phyloP scores from a whole-genome alignment of 176 grass and related monocot genomes.

The Carex cristatella region DNA sequence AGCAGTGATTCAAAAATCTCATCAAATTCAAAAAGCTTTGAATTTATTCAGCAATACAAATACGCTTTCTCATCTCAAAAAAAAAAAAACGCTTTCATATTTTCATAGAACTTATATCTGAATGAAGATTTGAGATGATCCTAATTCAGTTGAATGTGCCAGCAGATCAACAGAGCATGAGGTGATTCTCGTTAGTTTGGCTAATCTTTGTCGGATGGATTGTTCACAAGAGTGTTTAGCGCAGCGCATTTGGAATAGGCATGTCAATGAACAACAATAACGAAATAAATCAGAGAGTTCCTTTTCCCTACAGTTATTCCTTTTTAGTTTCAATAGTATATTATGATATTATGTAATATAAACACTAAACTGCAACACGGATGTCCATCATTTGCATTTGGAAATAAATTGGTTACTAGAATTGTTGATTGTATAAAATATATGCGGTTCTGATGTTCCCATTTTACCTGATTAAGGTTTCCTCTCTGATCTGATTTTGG shows the following conservation, averaged over 20 bases:
- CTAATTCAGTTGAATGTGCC: not conserved
- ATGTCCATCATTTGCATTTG: not conserved
- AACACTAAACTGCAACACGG: not conserved
- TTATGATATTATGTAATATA: not conserved
- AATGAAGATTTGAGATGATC: not conserved
- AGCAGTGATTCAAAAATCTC: not conserved
- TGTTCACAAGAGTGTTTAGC: not conserved
- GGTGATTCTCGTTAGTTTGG: not conserved
- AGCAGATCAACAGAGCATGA: not conserved
- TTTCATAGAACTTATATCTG: not conserved
- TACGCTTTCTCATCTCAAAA: not conserved
- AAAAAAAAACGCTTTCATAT: not conserved
- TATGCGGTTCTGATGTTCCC: not conserved
- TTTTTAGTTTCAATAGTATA: not conserved
- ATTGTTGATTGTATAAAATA: not conserved
- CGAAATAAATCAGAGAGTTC: not conserved
- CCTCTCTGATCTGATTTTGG: not conserved
- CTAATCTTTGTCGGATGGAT: not conserved
- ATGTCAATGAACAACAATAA: not conserved
- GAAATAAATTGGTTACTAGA: not conserved
- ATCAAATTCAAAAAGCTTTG: not conserved
- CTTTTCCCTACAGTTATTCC: not conserved
- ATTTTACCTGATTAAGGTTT: not conserved
- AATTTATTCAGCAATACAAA: not conserved
- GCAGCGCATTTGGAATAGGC: not conserved